Evolutionary conservation across 768 basidiomycete genomes (phyloP).

Genomic region (Favolaschia claudopus): DNA sequence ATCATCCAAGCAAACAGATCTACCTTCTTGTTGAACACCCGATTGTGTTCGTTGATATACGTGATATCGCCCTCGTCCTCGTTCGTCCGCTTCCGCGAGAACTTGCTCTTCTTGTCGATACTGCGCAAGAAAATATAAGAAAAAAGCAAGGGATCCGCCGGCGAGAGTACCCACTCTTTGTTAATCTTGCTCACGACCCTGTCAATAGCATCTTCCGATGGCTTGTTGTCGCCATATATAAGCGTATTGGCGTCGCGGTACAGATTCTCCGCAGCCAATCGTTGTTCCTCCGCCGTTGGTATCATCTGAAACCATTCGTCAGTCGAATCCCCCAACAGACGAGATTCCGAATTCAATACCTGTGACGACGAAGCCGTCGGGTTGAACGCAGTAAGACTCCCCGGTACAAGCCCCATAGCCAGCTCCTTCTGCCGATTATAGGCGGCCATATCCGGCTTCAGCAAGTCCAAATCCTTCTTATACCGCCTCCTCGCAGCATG

Average conservation of each 20-base stretch:
- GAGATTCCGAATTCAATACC: conserved; percentile 36
- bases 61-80: conserved; percentile 97
- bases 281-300: conserved; percentile 67
- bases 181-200: conserved; percentile 91
- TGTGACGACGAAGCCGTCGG: conserved; percentile 52
- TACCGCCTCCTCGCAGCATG: conserved; percentile 90
- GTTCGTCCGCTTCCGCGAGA: conserved; percentile 87
- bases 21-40: conserved; percentile 98
- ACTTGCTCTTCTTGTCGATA: conserved; percentile 89
- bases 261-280: conserved; percentile 77
- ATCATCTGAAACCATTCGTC: conserved; percentile 46
- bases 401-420: conserved; percentile 76
- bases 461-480: conserved; percentile 88
- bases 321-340: too few relatives aligned
- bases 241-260: conserved; percentile 95
- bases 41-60: conserved; percentile 98
- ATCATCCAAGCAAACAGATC: conserved; percentile 10
- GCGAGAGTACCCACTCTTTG: conserved; percentile 72
- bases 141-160: neutral
- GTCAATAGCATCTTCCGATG: conserved; percentile 95
- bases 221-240: conserved; percentile 94
- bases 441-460: conserved; percentile 86
- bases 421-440: conserved; percentile 93
- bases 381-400: conserved; percentile 71
- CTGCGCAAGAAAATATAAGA: conserved; percentile 47